Evolutionary conservation across 345 rosid species (phyloP).

Genomic region (Eucalyptus urophylla): DNA sequence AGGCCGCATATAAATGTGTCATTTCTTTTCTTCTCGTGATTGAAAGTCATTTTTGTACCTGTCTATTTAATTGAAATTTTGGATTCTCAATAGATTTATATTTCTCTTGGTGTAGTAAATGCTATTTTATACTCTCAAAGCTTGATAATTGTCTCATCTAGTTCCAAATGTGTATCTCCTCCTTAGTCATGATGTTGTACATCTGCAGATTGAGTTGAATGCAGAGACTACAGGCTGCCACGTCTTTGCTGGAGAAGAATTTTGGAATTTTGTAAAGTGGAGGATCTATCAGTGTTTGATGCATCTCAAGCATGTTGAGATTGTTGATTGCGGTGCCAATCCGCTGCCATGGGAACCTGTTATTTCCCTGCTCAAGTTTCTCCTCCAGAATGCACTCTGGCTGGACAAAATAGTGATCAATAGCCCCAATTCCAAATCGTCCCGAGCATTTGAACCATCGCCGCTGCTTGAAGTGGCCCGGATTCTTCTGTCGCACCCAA

Average conservation of each 20-base stretch:
- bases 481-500: neutral
- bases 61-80: neutral
- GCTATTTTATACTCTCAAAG: neutral
- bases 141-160: neutral
- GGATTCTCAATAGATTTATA: neutral
- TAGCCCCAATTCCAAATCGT: neutral
- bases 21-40: neutral
- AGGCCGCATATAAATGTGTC: neutral
- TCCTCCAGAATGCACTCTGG: neutral
- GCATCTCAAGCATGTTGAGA: neutral
- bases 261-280: neutral
- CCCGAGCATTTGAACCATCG: neutral
- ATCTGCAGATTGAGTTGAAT: neutral
- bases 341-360: neutral
- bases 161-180: neutral
- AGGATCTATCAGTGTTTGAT: neutral
- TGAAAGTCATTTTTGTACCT: neutral
- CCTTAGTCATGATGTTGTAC: neutral
- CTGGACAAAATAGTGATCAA: neutral
- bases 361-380: neutral
- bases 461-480: neutral
- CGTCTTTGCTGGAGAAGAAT: neutral
- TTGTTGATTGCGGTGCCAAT: neutral
- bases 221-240: neutral
- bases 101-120: neutral